Evolutionary conservation across 2,329 filamentous ascomycete genomes (phyloP), one percentile per base, ranked within the genome.

Genomic region (Claviceps pusilla): DNA sequence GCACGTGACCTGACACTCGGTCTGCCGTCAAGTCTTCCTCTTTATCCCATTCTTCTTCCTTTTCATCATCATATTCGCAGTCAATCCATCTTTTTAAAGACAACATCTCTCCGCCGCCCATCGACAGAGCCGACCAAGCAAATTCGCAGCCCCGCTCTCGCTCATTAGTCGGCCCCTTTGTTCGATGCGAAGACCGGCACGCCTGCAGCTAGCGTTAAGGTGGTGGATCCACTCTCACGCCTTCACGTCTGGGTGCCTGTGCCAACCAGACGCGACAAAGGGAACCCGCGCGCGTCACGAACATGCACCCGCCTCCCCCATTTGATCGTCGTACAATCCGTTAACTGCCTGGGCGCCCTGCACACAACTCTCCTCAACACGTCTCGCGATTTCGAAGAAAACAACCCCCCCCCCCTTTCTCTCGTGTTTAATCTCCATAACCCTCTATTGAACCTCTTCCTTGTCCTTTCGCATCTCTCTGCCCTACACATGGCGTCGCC

Each of bases 251-350:
- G 24, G 11, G 51, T 53, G 48, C 48, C 39, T 41, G 39, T 41
- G 39, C 39, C 39, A 50, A 19, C 19, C 19, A 19, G 19, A 53
- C 54, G 54, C 51, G 51, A 56, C 54, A 39, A 55, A 52, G 47
- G 43, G 10, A 45, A 49, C 33, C 39, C 37, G 47, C 24, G 43
- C 48, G 67, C 48, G 67, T 70, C 68, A 70, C 67, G 68, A 67
- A 63, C 62, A 69, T 67, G 64, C 65, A 63, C 67, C 68, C 58
- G 66, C 66, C 66, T 65, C 65, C 61, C 61, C 55, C 62, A 59
- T 68, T 66, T 64, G 61, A 67, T 59, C 59, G 58, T 41, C 41
- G 33, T 33, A n/a, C 24, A 53, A 35, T 55, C 60, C 14, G 14
- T 16, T 16, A 58, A 48, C 51, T 59, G 59, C 19, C 19, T 19